These are phyloP conservation scores for Euphorbia corollata DNA, from an alignment of 441 rosid species.

Conservation along the genomic window DNA sequence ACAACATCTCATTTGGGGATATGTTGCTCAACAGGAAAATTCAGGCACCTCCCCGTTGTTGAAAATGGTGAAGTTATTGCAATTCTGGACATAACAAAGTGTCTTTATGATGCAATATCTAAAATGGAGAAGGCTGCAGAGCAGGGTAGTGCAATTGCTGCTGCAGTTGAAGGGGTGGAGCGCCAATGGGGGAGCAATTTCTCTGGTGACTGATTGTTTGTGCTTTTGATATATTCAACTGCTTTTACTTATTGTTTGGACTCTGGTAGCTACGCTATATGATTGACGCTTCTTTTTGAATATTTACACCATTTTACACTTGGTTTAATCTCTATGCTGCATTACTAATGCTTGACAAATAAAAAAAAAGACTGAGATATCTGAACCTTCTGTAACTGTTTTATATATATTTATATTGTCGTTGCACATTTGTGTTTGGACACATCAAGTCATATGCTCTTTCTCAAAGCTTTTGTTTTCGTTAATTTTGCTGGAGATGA, in stretches of 20 bases:
- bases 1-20: slow-evolving; percentile 7
- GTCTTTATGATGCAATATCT: slow-evolving; percentile 89
- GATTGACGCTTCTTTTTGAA: neutral
- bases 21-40: slow-evolving; percentile 49
- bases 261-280: slow-evolving; percentile 4
- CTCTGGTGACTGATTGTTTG: slow-evolving; percentile 35
- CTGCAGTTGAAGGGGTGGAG: slow-evolving; percentile 95
- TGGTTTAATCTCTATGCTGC: neutral
- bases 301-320: neutral
- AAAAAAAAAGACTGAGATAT: neutral
- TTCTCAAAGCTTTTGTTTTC: neutral
- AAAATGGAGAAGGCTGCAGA: slow-evolving; percentile 95
- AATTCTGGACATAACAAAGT: slow-evolving; percentile 78
- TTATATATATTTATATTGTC: too few relatives aligned
- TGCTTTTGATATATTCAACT: neutral
- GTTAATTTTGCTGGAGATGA: neutral
- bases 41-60: slow-evolving; percentile 90
- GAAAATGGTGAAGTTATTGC: slow-evolving; percentile 98
- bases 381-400: neutral
- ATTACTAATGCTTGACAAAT: neutral
- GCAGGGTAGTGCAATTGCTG: slow-evolving; percentile 89
- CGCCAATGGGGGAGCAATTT: slow-evolving; percentile 69
- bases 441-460: neutral
- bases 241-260: neutral
- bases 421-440: too few relatives aligned